Base-by-base conservation (phyloP, 345 rosid species). In the Streptanthus diversifolius region DNA sequence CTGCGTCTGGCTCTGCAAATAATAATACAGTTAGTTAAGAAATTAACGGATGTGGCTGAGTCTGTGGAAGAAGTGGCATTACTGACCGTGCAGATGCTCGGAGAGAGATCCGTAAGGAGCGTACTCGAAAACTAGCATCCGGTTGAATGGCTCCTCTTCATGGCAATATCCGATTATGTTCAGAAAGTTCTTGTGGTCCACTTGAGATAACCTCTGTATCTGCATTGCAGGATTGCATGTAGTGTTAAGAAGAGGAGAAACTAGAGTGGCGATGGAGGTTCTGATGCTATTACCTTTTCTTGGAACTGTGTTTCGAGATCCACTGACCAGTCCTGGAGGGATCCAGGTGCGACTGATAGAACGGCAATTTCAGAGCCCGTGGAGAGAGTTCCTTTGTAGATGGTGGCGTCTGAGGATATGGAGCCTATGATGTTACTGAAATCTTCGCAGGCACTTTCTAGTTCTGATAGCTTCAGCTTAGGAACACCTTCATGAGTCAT, bases 81-180 rank as follows among this genome's bases (percentile, higher is more conserved):
- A 59, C 92, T 87, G 58, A 95, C 99, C 64, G 51, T 95, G 92
- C 37, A 95, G 84, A 82, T 88, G 96, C 81, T 95, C 99, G 56
- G 76, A 95, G 73, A 95, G 93, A 5, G 96, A 87, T 64, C 99
- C 99, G 36, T 86, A 85, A 12, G 98, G 96, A 51, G 97, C 98
- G 80, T 95, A 95, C 62, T 95, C 98, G 52, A 91, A 91, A 66
- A 95, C 96, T 82, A 95, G 82, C 98, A 91, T 90, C 68, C 99
- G 84, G 24, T 90, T 88, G 79, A 95, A 90, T 9, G 97, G 96
- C 55, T 82, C 81, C 39, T 91, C 84, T 82, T 92, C 98, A 78
- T 88, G 97, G 72, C 99, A 95, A 62, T 75, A 92, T 17, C 98
- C 97, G 12, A 95, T 81, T 30, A 95, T 85, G 72, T 87, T 95